Conservation (phyloP, 2,329 filamentous ascomycete species). For the Ceratocystis harringtonii region DNA sequence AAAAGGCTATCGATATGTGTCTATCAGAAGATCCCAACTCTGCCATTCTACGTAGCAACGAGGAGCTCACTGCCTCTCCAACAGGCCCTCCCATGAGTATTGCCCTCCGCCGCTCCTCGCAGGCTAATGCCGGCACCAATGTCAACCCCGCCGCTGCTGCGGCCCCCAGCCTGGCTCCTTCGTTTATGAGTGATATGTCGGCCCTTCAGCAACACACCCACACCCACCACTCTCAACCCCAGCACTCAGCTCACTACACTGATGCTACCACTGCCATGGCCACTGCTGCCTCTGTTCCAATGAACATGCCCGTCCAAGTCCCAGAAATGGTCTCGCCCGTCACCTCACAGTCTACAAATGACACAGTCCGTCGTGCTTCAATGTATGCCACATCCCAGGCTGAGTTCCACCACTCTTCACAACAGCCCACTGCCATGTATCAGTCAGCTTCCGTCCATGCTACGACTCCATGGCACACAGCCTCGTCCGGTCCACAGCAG, state of each 20-base stretch:
- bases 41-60: constrained; percentile 21
- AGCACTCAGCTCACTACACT: not conserved
- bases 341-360: not conserved
- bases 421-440: constrained; percentile 1
- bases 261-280: not conserved
- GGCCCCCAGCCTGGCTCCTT: constrained; percentile 22
- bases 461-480: not conserved
- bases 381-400: not conserved
- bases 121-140: not conserved
- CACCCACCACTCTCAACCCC: not conserved
- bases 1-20: constrained; percentile 35
- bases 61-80: constrained; percentile 26
- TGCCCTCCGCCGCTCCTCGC: constrained; percentile 10
- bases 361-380: not conserved
- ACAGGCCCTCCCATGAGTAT: constrained; percentile 23
- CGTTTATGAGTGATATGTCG: constrained; percentile 24
- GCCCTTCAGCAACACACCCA: not conserved
- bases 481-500: not conserved
- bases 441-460: not conserved
- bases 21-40: constrained; percentile 36
- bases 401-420: not conserved
- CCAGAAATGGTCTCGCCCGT: constrained; percentile 4
- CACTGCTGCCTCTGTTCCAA: not conserved
- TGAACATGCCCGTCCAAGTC: constrained; percentile 1
- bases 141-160: constrained; percentile 17